These are phyloP conservation scores for Calocera cornea DNA, from an alignment of 768 basidiomycete genomes.

Conservation along the genomic window DNA sequence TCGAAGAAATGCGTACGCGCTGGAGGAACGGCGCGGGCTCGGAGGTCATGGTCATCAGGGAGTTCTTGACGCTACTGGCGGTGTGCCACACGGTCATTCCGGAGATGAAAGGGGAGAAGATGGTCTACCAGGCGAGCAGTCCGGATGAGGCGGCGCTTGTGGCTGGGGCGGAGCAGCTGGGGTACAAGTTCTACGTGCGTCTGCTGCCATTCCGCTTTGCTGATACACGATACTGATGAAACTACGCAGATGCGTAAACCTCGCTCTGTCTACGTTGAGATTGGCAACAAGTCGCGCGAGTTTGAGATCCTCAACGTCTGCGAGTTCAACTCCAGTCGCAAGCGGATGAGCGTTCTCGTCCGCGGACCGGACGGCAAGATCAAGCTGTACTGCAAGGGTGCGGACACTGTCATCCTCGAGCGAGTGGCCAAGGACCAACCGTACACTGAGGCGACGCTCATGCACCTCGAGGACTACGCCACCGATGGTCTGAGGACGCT, in stretches of 20 bases:
- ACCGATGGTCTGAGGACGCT: conserved; percentile 93
- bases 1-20: conserved; percentile 55
- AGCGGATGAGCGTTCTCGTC: conserved; percentile 94
- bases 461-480: conserved; percentile 95
- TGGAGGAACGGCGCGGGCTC: conserved; percentile 9
- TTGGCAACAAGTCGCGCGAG: conserved; percentile 57
- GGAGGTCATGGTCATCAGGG: conserved; percentile 37
- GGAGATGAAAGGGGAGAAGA: conserved; percentile 69
- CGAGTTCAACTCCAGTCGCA: conserved; percentile 96
- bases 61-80: conserved; percentile 72
- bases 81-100: conserved; percentile 99
- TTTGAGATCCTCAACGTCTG: conserved; percentile 91
- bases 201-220: neutral
- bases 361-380: conserved; percentile 78
- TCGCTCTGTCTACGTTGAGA: conserved; percentile 80
- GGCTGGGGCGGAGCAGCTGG: conserved; percentile 79
- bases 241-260: conserved; percentile 74
- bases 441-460: conserved; percentile 71
- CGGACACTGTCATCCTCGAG: conserved; percentile 94
- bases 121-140: conserved; percentile 87
- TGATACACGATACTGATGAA: neutral
- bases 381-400: conserved; percentile 92
- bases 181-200: conserved; percentile 87
- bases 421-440: conserved; percentile 67
- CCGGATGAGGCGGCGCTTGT: conserved; percentile 97